Percentiles rank a stretch among this genome's conserved stretches.
These are phyloP conservation scores for Xerocomus cyaneibrunnescens DNA, from an alignment of 1,284 basidiomycete genomes.

Conservation along the genomic window DNA sequence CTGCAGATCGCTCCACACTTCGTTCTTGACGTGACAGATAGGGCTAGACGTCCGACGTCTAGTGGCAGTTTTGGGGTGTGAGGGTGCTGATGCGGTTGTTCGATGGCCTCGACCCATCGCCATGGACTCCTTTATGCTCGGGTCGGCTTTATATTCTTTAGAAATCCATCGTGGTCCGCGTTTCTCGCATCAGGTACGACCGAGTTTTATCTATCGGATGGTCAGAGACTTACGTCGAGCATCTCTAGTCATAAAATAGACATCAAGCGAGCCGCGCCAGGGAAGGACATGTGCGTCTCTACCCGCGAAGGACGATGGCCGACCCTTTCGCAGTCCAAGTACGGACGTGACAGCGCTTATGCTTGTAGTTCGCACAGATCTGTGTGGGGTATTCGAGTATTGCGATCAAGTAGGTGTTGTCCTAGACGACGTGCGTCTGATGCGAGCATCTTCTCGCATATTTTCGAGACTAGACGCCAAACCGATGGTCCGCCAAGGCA, in stretches of 20 bases:
- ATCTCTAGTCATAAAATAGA: background rate
- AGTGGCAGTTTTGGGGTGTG: background rate
- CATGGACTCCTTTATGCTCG: too few relatives aligned
- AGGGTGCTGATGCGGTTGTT: too few relatives aligned
- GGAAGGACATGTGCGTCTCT: background rate
- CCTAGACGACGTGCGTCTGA: background rate
- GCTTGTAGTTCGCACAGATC: background rate
- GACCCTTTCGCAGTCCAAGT: background rate
- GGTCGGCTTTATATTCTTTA: too few relatives aligned
- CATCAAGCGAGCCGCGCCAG: background rate
- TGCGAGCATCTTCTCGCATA: background rate
- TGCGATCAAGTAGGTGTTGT: background rate
- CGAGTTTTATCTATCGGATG: background rate
- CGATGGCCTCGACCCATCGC: too few relatives aligned
- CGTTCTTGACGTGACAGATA: constrained; percentile 3
- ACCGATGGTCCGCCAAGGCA: background rate
- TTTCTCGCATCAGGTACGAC: constrained; percentile 1
- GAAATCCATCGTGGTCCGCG: background rate
- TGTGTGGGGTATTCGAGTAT: background rate
- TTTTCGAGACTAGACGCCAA: background rate
- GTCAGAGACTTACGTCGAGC: background rate
- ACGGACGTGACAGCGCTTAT: background rate
- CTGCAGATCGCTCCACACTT: too few relatives aligned
- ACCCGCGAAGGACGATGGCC: constrained; percentile 3
- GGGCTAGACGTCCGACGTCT: background rate